Conservation (phyloP, 768 basidiomycete species). For the Artomyces pyxidatus region DNA sequence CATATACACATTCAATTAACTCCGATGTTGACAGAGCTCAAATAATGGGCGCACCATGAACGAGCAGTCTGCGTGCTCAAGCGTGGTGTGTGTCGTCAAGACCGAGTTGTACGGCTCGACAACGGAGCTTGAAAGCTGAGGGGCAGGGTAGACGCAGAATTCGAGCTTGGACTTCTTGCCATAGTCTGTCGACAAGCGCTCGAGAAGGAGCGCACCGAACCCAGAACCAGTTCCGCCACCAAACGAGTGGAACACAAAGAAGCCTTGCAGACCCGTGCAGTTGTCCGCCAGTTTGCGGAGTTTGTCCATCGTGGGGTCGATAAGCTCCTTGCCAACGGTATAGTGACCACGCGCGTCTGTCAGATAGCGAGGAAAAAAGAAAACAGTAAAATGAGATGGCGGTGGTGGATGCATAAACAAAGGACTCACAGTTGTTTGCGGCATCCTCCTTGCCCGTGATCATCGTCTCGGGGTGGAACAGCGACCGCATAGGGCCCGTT, state of each 20-base stretch:
- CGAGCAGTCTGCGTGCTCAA: constrained; percentile 98
- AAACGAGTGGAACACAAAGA: constrained; percentile 99
- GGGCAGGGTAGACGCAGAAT: constrained; percentile 95
- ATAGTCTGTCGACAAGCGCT: constrained; percentile 93
- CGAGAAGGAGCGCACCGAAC: constrained; percentile 92
- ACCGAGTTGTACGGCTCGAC: constrained; percentile 99
- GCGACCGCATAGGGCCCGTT: constrained; percentile 81
- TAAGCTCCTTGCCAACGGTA: constrained; percentile 96
- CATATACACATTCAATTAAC: too few relatives aligned
- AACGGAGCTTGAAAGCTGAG: constrained; percentile 87
- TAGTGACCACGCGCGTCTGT: constrained; percentile 96
- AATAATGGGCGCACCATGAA: constrained; percentile 68
- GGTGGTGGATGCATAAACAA: too few relatives aligned
- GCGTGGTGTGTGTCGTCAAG: constrained; percentile 94
- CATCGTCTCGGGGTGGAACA: constrained; percentile 97
- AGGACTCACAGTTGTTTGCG: constrained; percentile 90
- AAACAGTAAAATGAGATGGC: too few relatives aligned
- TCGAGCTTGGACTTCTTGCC: constrained; percentile 99
- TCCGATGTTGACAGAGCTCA: too few relatives aligned
- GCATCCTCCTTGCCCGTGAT: constrained; percentile 98
- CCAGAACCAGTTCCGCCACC: constrained; percentile 99
- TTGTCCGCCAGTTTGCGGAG: constrained; percentile 92
- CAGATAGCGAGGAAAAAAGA: too few relatives aligned
- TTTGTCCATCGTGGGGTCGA: constrained; percentile 94
- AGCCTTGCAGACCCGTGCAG: constrained; percentile 94